Evolutionary conservation across 805 yeast species (phyloP), one percentile per base, ranked within the genome.

Genomic region (Pichia paraexigua): DNA sequence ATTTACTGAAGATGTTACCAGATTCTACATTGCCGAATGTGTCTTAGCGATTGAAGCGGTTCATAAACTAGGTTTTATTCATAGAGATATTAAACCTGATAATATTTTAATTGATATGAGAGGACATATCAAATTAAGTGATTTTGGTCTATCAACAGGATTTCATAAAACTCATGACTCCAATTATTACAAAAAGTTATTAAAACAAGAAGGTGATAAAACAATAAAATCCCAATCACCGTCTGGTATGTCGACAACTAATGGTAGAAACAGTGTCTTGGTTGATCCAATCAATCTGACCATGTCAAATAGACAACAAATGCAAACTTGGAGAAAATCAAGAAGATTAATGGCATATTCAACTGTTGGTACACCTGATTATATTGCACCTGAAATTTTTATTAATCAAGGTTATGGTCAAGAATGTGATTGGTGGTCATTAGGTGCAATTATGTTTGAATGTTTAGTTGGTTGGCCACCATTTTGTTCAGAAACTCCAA

Each of bases 381-480:
- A 90, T 65, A 90, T 90, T 67, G 97, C 97, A 1, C 97, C 97
- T 0, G 97, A 90, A 65, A 91, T 90, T 54, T 90, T 90, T 61
- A 74, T 88, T 46, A 89, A 89, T 60, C 94, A 90, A 71, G 97
- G 97, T 6, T 90, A 90, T 68, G 96, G 97, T 13, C 96, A 89
- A 70, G 96, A 90, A 64, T 90, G 97, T 70, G 97, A 90, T 68
- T 90, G 97, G 97, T 90, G 97, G 97, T 86, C 95, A 10, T 70
- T 90, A 44, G 97, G 97, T 30, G 96, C 96, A 1, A 90, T 90
- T 63, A 91, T 90, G 97, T 90, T 85, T 68, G 97, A 90, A 74
- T 90, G 97, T 71, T 72, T 90, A 55, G 87, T 90, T 54, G 97
- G 97, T 32, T 90, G 96, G 96, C 97, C 97, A 25, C 97, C 97